Conservation (phyloP, 768 basidiomycete genomes). For the Russula abietina region DNA sequence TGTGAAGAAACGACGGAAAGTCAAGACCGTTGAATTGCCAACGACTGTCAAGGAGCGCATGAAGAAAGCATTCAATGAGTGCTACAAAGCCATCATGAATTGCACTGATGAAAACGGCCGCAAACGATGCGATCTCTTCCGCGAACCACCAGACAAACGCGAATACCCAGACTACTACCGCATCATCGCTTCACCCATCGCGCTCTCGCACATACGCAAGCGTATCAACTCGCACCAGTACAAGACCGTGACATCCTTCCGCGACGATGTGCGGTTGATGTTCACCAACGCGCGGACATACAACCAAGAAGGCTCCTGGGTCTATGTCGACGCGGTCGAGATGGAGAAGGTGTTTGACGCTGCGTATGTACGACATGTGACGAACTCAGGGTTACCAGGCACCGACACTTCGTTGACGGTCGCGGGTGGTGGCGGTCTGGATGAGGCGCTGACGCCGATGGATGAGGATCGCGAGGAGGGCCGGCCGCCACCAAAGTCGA, state of each 20-base stretch:
- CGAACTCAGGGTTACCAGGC: constrained; percentile 69
- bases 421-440: constrained; percentile 48
- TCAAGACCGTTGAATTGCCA: constrained; percentile 52
- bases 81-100: constrained; percentile 63
- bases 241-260: constrained; percentile 66
- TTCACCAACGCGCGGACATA: constrained; percentile 91
- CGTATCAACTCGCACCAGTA: constrained; percentile 59
- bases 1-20: constrained; percentile 79
- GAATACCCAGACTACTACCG: constrained; percentile 92
- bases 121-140: constrained; percentile 81
- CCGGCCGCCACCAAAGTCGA: constrained; percentile 52
- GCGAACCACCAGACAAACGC: constrained; percentile 78
- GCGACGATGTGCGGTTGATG: constrained; percentile 83
- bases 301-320: constrained; percentile 94
- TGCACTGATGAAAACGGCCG: constrained; percentile 70
- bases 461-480: constrained; percentile 57
- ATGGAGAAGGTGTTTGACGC: constrained; percentile 86
- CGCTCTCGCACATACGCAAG: constrained; percentile 80
- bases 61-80: constrained; percentile 79
- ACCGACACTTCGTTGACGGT: constrained; percentile 44
- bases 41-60: constrained; percentile 61
- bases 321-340: constrained; percentile 89
- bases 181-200: constrained; percentile 82
- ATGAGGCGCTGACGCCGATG: constrained; percentile 72
- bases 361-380: constrained; percentile 57